phyloP scores from a whole-genome alignment of 2,329 filamentous ascomycete species.

The Colletotrichum sp. region DNA sequence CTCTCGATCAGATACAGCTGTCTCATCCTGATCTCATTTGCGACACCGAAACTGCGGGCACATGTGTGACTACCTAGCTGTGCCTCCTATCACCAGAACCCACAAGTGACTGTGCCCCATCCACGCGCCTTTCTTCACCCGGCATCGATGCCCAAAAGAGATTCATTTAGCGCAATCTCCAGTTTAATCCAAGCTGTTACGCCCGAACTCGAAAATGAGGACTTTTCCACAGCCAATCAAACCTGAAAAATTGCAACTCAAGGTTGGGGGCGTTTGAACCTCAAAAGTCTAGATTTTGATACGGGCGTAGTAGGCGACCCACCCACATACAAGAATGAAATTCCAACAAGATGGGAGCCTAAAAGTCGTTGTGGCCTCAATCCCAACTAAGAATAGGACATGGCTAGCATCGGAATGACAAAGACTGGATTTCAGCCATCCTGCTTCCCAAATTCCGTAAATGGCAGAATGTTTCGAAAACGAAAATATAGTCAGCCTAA shows the following conservation, averaged over 20 bases:
- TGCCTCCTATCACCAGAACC: not conserved
- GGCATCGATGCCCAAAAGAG: not conserved
- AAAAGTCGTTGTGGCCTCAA: not conserved
- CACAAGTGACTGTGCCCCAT: not conserved
- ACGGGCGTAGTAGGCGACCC: not conserved
- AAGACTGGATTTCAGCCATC: not conserved
- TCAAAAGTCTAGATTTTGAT: not conserved
- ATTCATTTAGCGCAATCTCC: not conserved
- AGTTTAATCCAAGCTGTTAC: not conserved
- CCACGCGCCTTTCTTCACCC: not conserved
- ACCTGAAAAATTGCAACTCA: not conserved
- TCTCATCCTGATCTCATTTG: not conserved
- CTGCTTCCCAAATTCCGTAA: not conserved
- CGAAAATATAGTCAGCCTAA: not conserved
- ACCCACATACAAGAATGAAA: not conserved
- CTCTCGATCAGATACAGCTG: not conserved
- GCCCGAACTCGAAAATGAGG: not conserved
- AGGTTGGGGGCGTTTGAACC: not conserved
- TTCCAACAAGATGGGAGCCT: not conserved
- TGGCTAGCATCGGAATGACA: not conserved
- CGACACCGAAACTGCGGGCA: not conserved
- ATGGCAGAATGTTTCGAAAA: not conserved
- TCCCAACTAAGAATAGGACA: not conserved
- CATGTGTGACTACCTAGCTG: not conserved
- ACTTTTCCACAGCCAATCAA: not conserved